Base-by-base conservation (phyloP, 2,329 filamentous ascomycete species). In the Teratosphaeria zuluensis region DNA sequence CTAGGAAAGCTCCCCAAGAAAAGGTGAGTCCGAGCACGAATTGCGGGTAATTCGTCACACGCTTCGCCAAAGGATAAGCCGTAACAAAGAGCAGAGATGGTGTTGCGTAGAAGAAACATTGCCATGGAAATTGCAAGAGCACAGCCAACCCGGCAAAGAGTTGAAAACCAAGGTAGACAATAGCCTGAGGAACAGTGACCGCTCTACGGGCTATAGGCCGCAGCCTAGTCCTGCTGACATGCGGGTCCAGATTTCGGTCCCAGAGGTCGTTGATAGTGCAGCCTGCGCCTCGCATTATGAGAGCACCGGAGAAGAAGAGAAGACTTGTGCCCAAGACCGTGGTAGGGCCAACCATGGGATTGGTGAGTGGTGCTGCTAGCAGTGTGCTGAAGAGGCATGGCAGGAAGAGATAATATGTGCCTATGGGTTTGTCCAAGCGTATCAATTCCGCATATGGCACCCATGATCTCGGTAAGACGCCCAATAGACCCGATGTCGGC, bases 251-350 rank as follows among this genome's bases (percentile, higher is more conserved):
- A 66, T 94, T 88, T 57, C 89, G 84, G 73, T 95, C 91, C 88
- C 90, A 92, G 55, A 95, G 83, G 71, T 96, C 91, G 71, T 95
- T 95, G 75, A 95, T 90, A 19, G 88, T 88, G 73, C 91, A 95
- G 56, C 90, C 90, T 21, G 90, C 89, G 54, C 91, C 88, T 61
- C 91, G 87, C 88, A 95, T 94, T 64, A 95, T 81, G 52, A 95
- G 72, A 3, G 89, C 88, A 55, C 90, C 90, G 1, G 84, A 79
- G 67, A 88, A 82, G 75, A 95, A 94, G 54, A 94, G 81, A 3
- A 70, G 68, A 1, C 82, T 81, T 0, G 86, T 90, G 54, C 83
- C 80, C 32, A 87, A 64, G 19, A 90, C 84, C 12, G 85, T 77
- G 4, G 77, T 70, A 0, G 87, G 84, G 1, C 83, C 70, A 2